phyloP scores from a whole-genome alignment of 306 rosid genomes.

The Ammopiptanthus mongolicus region DNA sequence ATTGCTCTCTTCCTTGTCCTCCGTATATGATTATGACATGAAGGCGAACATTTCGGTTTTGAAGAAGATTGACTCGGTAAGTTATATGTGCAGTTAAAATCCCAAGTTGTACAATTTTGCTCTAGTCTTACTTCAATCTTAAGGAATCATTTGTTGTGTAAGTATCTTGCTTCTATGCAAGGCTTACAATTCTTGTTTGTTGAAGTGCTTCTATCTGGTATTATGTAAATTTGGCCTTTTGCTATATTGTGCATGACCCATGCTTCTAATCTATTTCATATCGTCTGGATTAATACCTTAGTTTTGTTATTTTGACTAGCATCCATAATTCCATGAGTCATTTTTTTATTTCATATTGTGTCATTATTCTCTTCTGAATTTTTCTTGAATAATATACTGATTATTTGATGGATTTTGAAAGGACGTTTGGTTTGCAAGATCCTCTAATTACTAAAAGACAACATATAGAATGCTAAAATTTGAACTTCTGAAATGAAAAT shows the following conservation, averaged over 20 bases:
- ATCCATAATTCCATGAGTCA: neutral
- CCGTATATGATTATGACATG: constrained; percentile 93
- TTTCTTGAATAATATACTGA: neutral
- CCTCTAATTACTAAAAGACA: neutral
- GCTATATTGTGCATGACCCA: neutral
- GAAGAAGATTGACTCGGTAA: constrained; percentile 78
- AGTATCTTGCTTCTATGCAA: neutral
- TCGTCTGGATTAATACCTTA: neutral
- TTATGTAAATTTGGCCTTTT: neutral
- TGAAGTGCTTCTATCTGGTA: constrained; percentile 7
- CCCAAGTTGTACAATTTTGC: constrained; percentile 6
- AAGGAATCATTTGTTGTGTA: neutral
- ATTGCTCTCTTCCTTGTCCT: too few relatives aligned
- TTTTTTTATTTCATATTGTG: neutral
- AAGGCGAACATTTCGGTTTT: constrained; percentile 52
- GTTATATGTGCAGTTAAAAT: constrained; percentile 31
- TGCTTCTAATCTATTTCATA: neutral
- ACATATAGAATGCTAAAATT: neutral
- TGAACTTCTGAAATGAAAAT: neutral
- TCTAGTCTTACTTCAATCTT: neutral
- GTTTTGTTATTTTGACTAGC: constrained; percentile 2
- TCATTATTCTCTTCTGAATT: neutral
- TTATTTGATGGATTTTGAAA: neutral
- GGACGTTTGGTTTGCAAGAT: neutral
- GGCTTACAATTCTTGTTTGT: neutral